phyloP scores from a whole-genome alignment of 2,329 filamentous ascomycete genomes.

The Trichoderma citrinoviride region DNA sequence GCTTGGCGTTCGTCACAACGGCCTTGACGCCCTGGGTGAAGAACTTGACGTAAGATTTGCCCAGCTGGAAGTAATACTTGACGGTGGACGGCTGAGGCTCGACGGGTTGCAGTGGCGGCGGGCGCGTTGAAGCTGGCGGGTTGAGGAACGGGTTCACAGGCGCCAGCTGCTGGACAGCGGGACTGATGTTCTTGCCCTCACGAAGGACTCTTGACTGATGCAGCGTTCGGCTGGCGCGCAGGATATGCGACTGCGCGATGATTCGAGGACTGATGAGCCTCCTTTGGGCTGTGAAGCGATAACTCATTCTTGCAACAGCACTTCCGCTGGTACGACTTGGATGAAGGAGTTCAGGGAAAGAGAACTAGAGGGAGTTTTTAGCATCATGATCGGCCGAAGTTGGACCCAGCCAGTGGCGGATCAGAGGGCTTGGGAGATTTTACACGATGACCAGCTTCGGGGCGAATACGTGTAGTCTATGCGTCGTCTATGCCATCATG shows the following conservation, averaged over 20 bases:
- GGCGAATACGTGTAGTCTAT: not conserved
- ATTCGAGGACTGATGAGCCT: conserved; percentile 20
- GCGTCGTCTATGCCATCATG: not conserved
- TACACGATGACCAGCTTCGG: not conserved
- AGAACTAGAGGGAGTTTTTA: not conserved
- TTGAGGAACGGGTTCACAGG: conserved; percentile 54
- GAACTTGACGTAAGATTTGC: conserved; percentile 76
- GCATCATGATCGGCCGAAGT: not conserved
- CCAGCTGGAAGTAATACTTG: conserved; percentile 57
- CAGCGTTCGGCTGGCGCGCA: conserved; percentile 21
- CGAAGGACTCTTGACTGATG: conserved; percentile 29
- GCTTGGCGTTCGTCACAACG: conserved; percentile 64
- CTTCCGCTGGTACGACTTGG: not conserved
- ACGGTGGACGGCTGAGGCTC: conserved; percentile 35
- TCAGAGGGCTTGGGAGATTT: not conserved
- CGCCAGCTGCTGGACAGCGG: conserved; percentile 28
- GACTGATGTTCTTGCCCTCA: conserved; percentile 23
- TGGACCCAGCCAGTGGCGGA: not conserved
- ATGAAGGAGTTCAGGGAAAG: not conserved
- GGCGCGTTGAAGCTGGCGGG: conserved; percentile 69
- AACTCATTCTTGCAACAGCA: conserved; percentile 32
- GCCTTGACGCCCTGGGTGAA: conserved; percentile 83
- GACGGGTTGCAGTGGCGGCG: conserved; percentile 68
- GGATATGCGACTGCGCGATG: conserved; percentile 12
- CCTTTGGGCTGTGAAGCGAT: conserved; percentile 27